phyloP scores from a whole-genome alignment of 768 basidiomycete genomes.

The Tylopilus sp. region DNA sequence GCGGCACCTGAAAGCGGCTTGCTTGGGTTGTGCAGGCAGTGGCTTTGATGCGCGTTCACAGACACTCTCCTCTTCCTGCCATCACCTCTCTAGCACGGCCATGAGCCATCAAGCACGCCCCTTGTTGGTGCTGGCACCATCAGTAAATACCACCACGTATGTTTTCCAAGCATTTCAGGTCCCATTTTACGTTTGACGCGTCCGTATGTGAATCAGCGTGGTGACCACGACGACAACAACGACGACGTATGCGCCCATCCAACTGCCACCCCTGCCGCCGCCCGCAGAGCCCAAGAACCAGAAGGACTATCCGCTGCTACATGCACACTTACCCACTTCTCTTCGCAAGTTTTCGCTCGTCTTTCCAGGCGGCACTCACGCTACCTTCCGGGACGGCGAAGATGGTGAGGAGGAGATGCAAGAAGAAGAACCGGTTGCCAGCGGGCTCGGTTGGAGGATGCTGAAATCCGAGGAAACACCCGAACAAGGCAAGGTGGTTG shows the following conservation, averaged over 20 bases:
- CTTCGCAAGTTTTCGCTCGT: conserved; percentile 73
- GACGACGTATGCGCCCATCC: conserved; percentile 87
- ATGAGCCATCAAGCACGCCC: conserved; percentile 69
- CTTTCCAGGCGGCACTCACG: conserved; percentile 78
- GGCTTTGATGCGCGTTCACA: conserved; percentile 32
- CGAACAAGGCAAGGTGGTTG: conserved; percentile 52
- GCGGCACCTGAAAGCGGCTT: conserved; percentile 24
- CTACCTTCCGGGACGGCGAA: conserved; percentile 73
- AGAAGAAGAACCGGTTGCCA: conserved; percentile 63
- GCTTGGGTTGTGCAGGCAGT: conserved; percentile 32
- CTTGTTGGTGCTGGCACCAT: conserved; percentile 69
- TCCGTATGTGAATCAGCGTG: conserved; percentile 48
- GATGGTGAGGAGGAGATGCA: conserved; percentile 63
- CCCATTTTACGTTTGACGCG: conserved; percentile 18
- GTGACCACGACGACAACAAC: conserved; percentile 92
- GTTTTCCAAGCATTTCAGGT: conserved; percentile 24
- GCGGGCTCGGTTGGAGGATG: conserved; percentile 74
- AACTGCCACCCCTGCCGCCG: conserved; percentile 67
- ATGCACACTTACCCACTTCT: conserved; percentile 69
- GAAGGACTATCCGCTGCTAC: conserved; percentile 75
- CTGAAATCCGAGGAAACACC: conserved; percentile 59
- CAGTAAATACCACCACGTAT: conserved; percentile 83
- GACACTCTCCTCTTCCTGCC: conserved; percentile 20
- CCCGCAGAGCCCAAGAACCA: conserved; percentile 72
- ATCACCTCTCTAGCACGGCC: conserved; percentile 31